Base-by-base conservation (phyloP, 2,329 filamentous ascomycete genomes). In the Clonostachys chloroleuca region DNA sequence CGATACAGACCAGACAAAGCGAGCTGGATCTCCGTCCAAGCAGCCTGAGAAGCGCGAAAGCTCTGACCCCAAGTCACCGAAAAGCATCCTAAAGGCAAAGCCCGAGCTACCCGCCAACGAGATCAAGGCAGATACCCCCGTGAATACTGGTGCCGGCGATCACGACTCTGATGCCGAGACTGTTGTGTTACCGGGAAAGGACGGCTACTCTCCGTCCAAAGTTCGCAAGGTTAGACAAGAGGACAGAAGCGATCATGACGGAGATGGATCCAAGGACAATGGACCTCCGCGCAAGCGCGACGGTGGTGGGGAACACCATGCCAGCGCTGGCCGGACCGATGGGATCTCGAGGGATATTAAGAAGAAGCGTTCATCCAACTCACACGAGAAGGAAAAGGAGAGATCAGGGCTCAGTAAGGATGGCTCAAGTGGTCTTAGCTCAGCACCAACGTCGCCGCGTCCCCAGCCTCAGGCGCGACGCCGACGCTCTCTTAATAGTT, bases 121-220 rank as follows among this genome's bases (percentile, higher is more conserved):
- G 12, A 47, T 42, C 9, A 16, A 46, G 13, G 42, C 42, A 45
- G 45, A 40, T 30, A 40, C 51, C n/a, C 45, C 46, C 30, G 42
- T 37, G 18, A 54, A 57, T 44, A 58, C 65, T 45, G 71, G 77
- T 47, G 63, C 57, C 47, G 63, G 69, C 49, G 83, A 84, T 49
- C 81, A 76, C 58, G 82, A 85, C 56, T 88, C 84, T 2, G 84
- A 88, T 59, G 84, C 84, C 43, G 84, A 88, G 66, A 88, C 84
- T 13, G 85, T 87, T 51, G 83, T 88, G 35, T 64, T 87, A 34
- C 76, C 81, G 12, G 81, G 80, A 30, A 86, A 84, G 59, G 78
- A 85, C 59, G 80, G 80, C 37, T 70, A 81, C 56, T 85, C 81
- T 20, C 81, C 81, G 1, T 79, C 80, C 49, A 85, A 85, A 63